Conservation (phyloP, 257 asterid species). For the Forsythia viridissima region DNA sequence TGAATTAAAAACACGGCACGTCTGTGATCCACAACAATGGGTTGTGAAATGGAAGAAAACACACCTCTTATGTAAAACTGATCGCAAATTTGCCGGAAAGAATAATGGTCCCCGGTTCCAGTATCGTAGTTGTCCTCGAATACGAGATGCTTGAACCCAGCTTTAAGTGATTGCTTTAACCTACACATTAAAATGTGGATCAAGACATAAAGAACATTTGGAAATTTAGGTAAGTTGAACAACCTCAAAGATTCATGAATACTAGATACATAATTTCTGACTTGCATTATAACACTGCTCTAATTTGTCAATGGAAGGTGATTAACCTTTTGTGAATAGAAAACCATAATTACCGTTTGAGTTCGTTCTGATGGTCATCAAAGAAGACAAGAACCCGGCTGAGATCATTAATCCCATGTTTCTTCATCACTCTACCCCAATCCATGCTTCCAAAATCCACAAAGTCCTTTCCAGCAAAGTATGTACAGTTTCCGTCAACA, state of each 20-base stretch:
- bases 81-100: constrained; percentile 95
- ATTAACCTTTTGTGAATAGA: neutral
- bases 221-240: constrained; percentile 1
- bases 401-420: constrained; percentile 70
- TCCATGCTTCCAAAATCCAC: constrained; percentile 97
- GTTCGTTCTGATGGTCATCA: constrained; percentile 97
- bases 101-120: constrained; percentile 98
- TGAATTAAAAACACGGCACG: constrained; percentile 4
- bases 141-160: constrained; percentile 93
- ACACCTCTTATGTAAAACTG: constrained; percentile 84
- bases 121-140: constrained; percentile 99
- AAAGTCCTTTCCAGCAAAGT: constrained; percentile 90
- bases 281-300: neutral
- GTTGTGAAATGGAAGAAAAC: constrained; percentile 12
- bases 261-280: neutral
- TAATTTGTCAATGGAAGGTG: neutral
- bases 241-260: neutral
- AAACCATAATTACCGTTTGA: constrained; percentile 64
- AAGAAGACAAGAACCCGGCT: constrained; percentile 82
- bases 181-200: constrained; percentile 40
- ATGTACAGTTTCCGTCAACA: constrained; percentile 95
- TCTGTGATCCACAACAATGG: constrained; percentile 8
- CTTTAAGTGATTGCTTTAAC: constrained; percentile 95
- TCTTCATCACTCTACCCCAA: constrained; percentile 74
- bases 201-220: constrained; percentile 4